Base-by-base conservation (phyloP, 2,329 filamentous ascomycete species). In the Bipolaris sorokiniana region DNA sequence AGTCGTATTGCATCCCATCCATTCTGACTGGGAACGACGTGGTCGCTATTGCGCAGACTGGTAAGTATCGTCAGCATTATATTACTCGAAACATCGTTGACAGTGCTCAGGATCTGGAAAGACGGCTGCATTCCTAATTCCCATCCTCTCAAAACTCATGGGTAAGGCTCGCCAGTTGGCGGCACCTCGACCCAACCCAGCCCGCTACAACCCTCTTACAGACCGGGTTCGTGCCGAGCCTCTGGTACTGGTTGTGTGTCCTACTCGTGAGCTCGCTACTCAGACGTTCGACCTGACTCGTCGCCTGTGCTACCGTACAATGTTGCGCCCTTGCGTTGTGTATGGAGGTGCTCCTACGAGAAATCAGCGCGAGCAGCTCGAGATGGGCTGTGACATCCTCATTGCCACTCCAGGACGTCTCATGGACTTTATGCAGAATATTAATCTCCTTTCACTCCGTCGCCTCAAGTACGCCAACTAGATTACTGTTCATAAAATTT, bases 201-300 rank as follows among this genome's bases (percentile, higher is more conserved):
- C 76, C 1, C 82, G 78, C 0, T 89, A 87, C 68, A 78, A 84
- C 10, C 76, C 83, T 2, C 78, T 69, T 66, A 70, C 72, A 15
- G 76, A 86, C 18, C 75, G 77, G 1, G 85, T 90, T 37, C 85
- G 86, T 41, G 94, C 92, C 7, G 93, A 98, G 80, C 95, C 95
- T 4, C 79, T 99, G 6, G 90, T 98, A 0, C 81, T 98, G 26
- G 83, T 99, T 51, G 84, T 99, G 20, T 89, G 86, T 10, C 95
- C 95, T 0, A 95, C 90, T 51, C 90, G 95, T 34, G 95, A 99
- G 81, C 80, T 99, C 5, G 92, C 92, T 0, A 90, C 92, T 2
- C 95, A 99, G 73, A 97, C 98, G 65, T 98, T 97, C 78, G 92
- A 97, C 62, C 94, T 98, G 74, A 88, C 91, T 23, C 90, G 95